Evolutionary conservation across 2,329 filamentous ascomycete species (phyloP), one percentile per base, ranked within the genome.

Genomic region (Phyllosticta paracitricarpa): DNA sequence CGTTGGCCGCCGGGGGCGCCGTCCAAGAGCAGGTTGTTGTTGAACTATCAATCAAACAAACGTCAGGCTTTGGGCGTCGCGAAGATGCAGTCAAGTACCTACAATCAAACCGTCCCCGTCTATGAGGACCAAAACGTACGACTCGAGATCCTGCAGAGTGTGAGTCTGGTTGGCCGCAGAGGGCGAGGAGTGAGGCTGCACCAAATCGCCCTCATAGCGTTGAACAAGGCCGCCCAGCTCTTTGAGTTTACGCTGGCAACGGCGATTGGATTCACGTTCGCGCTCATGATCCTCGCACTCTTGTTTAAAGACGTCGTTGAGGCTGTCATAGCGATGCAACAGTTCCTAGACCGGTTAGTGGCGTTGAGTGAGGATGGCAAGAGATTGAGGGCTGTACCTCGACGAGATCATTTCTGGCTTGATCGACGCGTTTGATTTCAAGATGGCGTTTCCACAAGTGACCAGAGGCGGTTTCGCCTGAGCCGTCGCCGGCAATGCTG

Each of bases 91-190:
- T 12, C 14, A 26, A 2, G 24, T 19, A 26, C 63, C 51, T 65
- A 65, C 62, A 64, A 84, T 76, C 70, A 82, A 78, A 54, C 77
- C 79, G 64, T 83, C 80, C 51, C 80, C 82, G 65, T 84, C 82
- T 56, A 84, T 74, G 40, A 84, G 72, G 33, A 82, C 74, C 17
- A 82, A 69, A 51, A 84, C 73, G 65, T 81, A 84, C 4, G 81
- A 77, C 12, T 63, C 61, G 22, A 58, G 60, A 26, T 58, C 40
- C 57, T 57, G 56, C 17, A 56, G 19, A 22, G 22, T 26, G 59
- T 52, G 22, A 61, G 57, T 25, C 19, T 53, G 51, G 61, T 61
- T 55, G 63, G 53, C 25, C 59, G 56, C n/a, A 35, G 51, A 62
- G 51, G 61, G 26, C 6, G 28, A 56, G 40, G 17, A 12, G 54